These are phyloP conservation scores for Cicer yamashitae DNA, from an alignment of 306 rosid genomes.

Conservation along the genomic window DNA sequence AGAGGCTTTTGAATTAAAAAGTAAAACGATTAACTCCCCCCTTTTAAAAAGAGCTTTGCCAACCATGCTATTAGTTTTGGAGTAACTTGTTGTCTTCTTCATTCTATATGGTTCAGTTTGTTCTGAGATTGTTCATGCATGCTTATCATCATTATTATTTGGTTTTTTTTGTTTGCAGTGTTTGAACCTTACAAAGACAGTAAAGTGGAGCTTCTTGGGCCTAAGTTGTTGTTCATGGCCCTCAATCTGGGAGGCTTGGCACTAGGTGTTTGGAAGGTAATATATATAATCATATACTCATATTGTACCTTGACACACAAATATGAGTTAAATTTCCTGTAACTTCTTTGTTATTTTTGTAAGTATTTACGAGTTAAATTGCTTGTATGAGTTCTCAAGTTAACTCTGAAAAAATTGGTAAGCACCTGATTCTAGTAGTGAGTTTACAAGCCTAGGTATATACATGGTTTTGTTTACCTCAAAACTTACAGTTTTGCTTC, in stretches of 20 bases:
- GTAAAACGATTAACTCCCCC: background rate
- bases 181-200: constrained; percentile 97
- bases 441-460: background rate
- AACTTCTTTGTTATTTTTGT: background rate
- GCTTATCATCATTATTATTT: background rate
- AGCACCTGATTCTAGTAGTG: background rate
- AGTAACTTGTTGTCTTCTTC: constrained; percentile 2
- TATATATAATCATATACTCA: background rate
- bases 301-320: constrained; percentile 9
- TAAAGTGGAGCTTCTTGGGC: constrained; percentile 91
- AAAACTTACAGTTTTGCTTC: constrained; percentile 4
- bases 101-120: constrained; percentile 8
- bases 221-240: constrained; percentile 91
- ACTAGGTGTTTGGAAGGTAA: constrained; percentile 80
- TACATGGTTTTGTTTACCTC: constrained; percentile 9
- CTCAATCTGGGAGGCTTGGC: constrained; percentile 93
- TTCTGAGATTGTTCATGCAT: constrained; percentile 31
- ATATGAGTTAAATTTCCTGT: constrained; percentile 5
- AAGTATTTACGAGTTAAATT: constrained; percentile 3
- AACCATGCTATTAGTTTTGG: background rate
- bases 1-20: background rate
- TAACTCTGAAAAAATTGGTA: background rate
- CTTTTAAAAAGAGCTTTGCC: background rate
- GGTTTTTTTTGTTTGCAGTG: constrained; percentile 57
- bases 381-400: constrained; percentile 13